Conservation (phyloP, 306 rosid genomes). For the Lathyrus tuberosus region DNA sequence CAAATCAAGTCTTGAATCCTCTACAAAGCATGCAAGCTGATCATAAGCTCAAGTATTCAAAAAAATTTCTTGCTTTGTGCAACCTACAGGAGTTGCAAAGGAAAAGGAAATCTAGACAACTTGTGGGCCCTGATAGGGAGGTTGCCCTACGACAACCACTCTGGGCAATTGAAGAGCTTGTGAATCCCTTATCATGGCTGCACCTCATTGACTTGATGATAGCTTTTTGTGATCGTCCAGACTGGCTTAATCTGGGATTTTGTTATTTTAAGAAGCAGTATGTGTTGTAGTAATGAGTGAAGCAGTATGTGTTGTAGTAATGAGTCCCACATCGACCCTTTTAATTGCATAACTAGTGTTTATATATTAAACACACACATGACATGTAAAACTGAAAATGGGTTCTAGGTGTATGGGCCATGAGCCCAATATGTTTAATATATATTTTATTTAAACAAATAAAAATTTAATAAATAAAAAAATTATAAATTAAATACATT, state of each 20-base stretch:
- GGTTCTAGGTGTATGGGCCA: too few relatives aligned
- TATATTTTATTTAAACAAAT: too few relatives aligned
- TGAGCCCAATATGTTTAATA: too few relatives aligned
- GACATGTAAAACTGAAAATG: too few relatives aligned
- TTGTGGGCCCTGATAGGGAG: constrained; percentile 61
- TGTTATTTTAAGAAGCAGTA: too few relatives aligned
- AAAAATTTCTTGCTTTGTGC: constrained; percentile 79
- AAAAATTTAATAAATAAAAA: too few relatives aligned
- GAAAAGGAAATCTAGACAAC: constrained; percentile 84
- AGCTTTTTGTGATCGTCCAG: constrained; percentile 87
- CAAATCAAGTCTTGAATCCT: constrained; percentile 62
- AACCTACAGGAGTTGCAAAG: constrained; percentile 83
- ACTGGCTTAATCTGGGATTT: constrained; percentile 91
- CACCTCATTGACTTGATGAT: constrained; percentile 94
- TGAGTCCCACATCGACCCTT: too few relatives aligned
- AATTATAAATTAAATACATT: too few relatives aligned
- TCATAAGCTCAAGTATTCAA: constrained; percentile 75
- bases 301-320: too few relatives aligned
- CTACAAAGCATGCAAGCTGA: constrained; percentile 79
- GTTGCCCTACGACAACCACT: constrained; percentile 77
- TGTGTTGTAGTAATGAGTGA: too few relatives aligned
- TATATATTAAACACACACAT: too few relatives aligned
- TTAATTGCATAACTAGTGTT: too few relatives aligned
- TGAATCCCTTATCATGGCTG: constrained; percentile 82
- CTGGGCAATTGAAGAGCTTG: constrained; percentile 98